phyloP scores from a whole-genome alignment of 1,284 basidiomycete species.

The Pascua guehoae region DNA sequence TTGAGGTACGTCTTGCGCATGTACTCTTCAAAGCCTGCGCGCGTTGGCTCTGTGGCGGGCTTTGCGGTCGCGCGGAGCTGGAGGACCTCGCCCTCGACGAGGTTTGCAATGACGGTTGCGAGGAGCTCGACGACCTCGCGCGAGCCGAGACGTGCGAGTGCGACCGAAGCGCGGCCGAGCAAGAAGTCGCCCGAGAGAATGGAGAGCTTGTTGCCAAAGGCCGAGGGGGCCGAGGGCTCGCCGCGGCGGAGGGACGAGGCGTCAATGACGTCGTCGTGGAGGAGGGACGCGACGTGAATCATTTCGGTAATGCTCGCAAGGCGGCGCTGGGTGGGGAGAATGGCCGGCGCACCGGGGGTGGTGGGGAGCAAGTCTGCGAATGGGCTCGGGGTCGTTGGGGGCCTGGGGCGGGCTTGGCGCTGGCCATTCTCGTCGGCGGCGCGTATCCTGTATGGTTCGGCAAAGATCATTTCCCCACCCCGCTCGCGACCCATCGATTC shows the following conservation, averaged over 20 bases:
- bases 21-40: slow-evolving; percentile 70
- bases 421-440: not conserved
- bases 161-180: slow-evolving; percentile 83
- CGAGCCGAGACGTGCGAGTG: slow-evolving; percentile 79
- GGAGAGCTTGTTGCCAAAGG: slow-evolving; percentile 92
- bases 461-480: slow-evolving; percentile 30
- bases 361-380: slow-evolving; percentile 13
- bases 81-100: slow-evolving; percentile 95
- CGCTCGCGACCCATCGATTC: slow-evolving; percentile 42
- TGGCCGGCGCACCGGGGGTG: slow-evolving; percentile 12
- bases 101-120: slow-evolving; percentile 85
- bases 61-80: slow-evolving; percentile 61
- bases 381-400: slow-evolving; percentile 11
- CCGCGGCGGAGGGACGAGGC: slow-evolving; percentile 75
- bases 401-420: too few species aligned
- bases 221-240: slow-evolving; percentile 74
- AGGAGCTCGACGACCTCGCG: slow-evolving; percentile 90
- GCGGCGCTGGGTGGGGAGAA: slow-evolving; percentile 82
- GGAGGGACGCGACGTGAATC: slow-evolving; percentile 93
- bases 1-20: slow-evolving; percentile 94
- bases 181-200: slow-evolving; percentile 95
- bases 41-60: slow-evolving; percentile 40
- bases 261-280: slow-evolving; percentile 96
- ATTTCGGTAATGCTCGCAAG: slow-evolving; percentile 97
- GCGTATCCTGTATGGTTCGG: slow-evolving; percentile 41